These are phyloP conservation scores for Ettlia oleoabundans DNA, from an alignment of 139 green algal genomes.

Conservation along the genomic window DNA sequence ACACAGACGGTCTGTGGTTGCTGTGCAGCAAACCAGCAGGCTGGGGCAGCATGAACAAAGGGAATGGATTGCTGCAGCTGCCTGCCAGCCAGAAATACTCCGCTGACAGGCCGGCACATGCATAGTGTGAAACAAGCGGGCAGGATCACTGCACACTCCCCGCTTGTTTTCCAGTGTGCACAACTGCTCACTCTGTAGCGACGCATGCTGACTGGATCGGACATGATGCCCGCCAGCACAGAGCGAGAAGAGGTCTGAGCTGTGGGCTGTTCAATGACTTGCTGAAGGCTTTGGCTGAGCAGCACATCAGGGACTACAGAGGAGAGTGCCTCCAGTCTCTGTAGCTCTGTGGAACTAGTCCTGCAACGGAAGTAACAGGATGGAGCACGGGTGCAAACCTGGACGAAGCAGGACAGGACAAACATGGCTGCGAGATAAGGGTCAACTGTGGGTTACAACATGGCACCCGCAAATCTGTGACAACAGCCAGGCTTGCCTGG, in stretches of 20 bases:
- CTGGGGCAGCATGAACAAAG: too few species aligned
- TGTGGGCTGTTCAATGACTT: constrained; percentile 54
- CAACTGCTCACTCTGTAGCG: constrained; percentile 4
- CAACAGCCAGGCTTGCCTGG: too few species aligned
- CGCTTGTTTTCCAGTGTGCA: background rate
- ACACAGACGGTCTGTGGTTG: background rate
- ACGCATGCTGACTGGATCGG: background rate
- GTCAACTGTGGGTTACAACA: too few species aligned
- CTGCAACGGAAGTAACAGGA: too few species aligned
- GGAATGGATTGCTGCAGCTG: too few species aligned
- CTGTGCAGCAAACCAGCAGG: background rate
- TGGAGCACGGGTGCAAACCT: too few species aligned
- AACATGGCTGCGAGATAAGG: too few species aligned
- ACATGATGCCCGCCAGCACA: constrained; percentile 63
- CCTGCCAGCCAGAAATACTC: background rate
- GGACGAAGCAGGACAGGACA: too few species aligned
- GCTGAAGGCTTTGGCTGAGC: constrained; percentile 50
- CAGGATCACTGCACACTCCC: too few species aligned
- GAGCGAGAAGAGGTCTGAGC: constrained; percentile 62
- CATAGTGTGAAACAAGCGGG: background rate
- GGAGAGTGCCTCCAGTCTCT: too few species aligned
- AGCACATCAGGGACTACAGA: constrained; percentile 78
- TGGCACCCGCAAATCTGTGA: too few species aligned
- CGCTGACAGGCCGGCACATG: background rate
- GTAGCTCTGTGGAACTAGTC: too few species aligned